Evolutionary conservation across 345 rosid species (phyloP).

Genomic region (Citrus mangshanensis): DNA sequence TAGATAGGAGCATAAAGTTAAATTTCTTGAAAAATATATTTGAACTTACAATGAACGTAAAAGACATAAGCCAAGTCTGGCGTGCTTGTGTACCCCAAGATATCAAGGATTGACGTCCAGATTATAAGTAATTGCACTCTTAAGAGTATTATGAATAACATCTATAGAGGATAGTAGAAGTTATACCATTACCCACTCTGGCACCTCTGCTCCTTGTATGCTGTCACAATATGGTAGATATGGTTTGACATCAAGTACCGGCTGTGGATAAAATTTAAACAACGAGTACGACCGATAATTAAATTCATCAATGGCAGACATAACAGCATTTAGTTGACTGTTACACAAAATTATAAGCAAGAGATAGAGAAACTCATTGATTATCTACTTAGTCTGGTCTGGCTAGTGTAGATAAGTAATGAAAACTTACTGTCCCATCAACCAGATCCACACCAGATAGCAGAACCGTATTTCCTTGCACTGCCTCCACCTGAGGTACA

Average conservation of each 20-base stretch:
- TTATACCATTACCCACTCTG: constrained; percentile 77
- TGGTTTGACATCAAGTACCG: constrained; percentile 83
- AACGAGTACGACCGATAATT: constrained; percentile 3
- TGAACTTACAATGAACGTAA: background rate
- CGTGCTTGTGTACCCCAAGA: background rate
- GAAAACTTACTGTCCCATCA: constrained; percentile 81
- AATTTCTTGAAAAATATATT: background rate
- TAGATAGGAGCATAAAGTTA: background rate
- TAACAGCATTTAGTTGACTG: background rate
- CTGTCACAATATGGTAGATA: constrained; percentile 86
- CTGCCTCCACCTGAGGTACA: constrained; percentile 65
- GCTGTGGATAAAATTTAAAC: constrained; percentile 42
- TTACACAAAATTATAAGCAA: background rate
- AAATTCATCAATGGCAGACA: background rate
- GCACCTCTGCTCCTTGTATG: constrained; percentile 67
- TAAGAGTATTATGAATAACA: background rate
- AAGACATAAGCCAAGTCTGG: background rate
- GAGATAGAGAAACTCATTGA: background rate
- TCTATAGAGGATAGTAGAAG: constrained; percentile 6
- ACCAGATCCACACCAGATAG: constrained; percentile 95
- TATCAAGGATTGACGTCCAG: background rate
- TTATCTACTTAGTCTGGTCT: background rate
- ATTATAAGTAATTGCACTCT: background rate
- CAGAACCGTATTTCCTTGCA: constrained; percentile 60
- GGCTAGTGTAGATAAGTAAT: constrained; percentile 4